Evolutionary conservation across 352 stramenopile genomes (phyloP).

Genomic region (Phytophthora boehmeriae): DNA sequence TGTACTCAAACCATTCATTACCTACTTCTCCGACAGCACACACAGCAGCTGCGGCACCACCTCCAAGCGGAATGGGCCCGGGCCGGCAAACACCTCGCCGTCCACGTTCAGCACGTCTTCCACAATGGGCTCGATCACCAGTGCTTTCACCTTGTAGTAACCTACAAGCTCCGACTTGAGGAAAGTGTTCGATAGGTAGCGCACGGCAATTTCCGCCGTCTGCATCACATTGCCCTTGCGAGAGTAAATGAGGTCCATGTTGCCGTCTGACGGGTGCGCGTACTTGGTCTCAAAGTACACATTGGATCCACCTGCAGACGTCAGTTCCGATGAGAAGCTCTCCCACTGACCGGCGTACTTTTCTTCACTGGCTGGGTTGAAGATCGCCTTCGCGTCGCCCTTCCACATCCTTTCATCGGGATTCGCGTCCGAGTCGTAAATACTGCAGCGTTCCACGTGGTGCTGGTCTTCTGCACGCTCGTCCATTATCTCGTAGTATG

Average conservation of each 20-base stretch:
- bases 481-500: slow-evolving; percentile 76
- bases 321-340: slow-evolving; percentile 53
- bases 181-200: slow-evolving; percentile 63
- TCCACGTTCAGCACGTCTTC: slow-evolving; percentile 80
- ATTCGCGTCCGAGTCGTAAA: slow-evolving; percentile 64
- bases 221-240: slow-evolving; percentile 54
- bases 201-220: slow-evolving; percentile 54
- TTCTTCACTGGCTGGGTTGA: slow-evolving; percentile 60
- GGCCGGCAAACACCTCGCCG: slow-evolving; percentile 68
- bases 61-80: slow-evolving; percentile 73
- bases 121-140: slow-evolving; percentile 70
- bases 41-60: slow-evolving; percentile 72
- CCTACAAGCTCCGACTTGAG: slow-evolving; percentile 61
- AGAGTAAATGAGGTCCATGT: slow-evolving; percentile 78
- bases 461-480: slow-evolving; percentile 67
- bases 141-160: slow-evolving; percentile 82
- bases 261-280: slow-evolving; percentile 79
- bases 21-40: slow-evolving; percentile 81
- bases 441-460: slow-evolving; percentile 75
- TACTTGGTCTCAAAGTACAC: slow-evolving; percentile 86
- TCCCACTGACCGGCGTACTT: slow-evolving; percentile 64
- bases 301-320: slow-evolving; percentile 69
- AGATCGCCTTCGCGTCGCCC: slow-evolving; percentile 66
- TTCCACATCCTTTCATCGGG: slow-evolving; percentile 54
- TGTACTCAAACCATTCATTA: background rate